Evolutionary conservation across 352 stramenopile species (phyloP).

Genomic region (Pilasporangium apinafurcum): DNA sequence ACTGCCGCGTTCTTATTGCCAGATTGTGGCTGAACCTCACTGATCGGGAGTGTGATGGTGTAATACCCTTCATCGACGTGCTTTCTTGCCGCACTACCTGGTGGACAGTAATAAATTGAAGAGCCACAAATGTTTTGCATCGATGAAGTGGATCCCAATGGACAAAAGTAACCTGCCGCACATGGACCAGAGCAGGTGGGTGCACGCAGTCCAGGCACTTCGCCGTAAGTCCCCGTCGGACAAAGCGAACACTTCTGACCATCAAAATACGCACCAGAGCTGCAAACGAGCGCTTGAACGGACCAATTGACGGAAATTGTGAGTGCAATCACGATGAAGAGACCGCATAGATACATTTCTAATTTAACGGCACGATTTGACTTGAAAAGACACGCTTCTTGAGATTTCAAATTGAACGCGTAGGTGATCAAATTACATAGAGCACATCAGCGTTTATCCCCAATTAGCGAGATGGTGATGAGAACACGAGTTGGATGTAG

Average conservation of each 20-base stretch:
- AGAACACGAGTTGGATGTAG: no score
- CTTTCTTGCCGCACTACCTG: slow-evolving; percentile 29
- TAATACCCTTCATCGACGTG: slow-evolving; percentile 49
- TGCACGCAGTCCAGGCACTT: slow-evolving; percentile 22
- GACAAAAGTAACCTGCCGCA: slow-evolving; percentile 44
- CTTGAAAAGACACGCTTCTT: slow-evolving; percentile 1
- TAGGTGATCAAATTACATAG: no score
- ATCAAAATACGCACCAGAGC: slow-evolving; percentile 35
- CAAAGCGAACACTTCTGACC: slow-evolving; percentile 32
- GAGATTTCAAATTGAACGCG: no score
- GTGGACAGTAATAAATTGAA: slow-evolving; percentile 51
- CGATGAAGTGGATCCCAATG: slow-evolving; percentile 49
- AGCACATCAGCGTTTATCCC: no score
- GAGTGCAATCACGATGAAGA: not conserved
- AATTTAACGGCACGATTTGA: not conserved
- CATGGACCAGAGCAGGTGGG: slow-evolving; percentile 43
- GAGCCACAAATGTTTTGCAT: slow-evolving; percentile 35
- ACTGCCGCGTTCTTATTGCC: slow-evolving; percentile 2
- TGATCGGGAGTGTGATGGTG: slow-evolving; percentile 24
- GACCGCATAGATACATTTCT: not conserved
- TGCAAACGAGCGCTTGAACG: slow-evolving; percentile 22
- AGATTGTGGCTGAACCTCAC: not conserved
- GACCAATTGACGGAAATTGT: not conserved
- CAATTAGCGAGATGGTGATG: no score
- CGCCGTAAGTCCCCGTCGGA: slow-evolving; percentile 43